phyloP scores from a whole-genome alignment of 176 grass and related monocot genomes.

The Carex scoparia region DNA sequence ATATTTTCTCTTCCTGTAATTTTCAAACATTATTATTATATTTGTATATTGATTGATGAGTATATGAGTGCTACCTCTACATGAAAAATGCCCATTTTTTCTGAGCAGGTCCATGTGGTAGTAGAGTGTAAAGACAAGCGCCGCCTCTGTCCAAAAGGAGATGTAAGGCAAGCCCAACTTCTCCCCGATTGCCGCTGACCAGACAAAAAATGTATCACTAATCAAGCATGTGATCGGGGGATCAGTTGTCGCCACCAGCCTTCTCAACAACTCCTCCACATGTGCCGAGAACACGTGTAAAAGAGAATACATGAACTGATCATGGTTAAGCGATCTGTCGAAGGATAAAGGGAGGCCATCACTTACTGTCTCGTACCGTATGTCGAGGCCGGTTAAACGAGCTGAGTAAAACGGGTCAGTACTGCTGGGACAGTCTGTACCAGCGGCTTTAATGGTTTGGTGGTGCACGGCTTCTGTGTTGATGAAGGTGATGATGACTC shows the following conservation, averaged over 20 bases:
- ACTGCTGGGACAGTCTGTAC: neutral
- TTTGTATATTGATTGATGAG: neutral
- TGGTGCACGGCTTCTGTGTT: constrained; percentile 59
- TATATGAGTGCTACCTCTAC: constrained; percentile 28
- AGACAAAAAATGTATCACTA: constrained; percentile 59
- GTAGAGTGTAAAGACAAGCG: constrained; percentile 56
- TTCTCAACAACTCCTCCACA: constrained; percentile 59
- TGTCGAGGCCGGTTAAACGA: constrained; percentile 22
- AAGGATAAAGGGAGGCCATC: constrained; percentile 50
- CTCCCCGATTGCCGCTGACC: constrained; percentile 45
- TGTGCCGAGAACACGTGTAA: constrained; percentile 51
- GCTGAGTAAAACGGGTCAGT: constrained; percentile 30
- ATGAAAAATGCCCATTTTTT: constrained; percentile 44
- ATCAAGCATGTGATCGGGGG: constrained; percentile 48
- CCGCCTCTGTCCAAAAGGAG: constrained; percentile 72
- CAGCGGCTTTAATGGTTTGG: constrained; percentile 25
- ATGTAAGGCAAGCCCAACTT: constrained; percentile 44
- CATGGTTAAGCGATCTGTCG: constrained; percentile 46
- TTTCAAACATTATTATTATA: neutral
- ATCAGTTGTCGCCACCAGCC: constrained; percentile 26
- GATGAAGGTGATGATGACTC: constrained; percentile 60
- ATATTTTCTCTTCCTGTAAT: neutral
- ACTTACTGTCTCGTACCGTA: constrained; percentile 54
- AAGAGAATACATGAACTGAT: constrained; percentile 49
- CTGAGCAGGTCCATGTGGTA: constrained; percentile 53